phyloP scores from a whole-genome alignment of 352 stramenopile genomes.

The Vaucheria bursata region DNA sequence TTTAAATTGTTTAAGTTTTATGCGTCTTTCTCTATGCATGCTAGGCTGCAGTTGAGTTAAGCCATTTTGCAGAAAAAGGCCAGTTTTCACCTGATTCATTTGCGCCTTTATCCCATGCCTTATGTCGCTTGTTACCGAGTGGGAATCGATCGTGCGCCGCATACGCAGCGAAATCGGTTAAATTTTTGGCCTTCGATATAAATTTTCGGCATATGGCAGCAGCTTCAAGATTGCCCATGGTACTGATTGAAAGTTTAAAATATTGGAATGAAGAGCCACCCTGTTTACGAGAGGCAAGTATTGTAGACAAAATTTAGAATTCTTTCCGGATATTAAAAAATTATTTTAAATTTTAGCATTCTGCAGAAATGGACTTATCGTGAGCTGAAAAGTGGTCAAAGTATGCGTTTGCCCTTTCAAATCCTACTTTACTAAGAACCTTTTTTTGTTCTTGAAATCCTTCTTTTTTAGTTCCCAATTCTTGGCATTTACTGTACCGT shows the following conservation, averaged over 20 bases:
- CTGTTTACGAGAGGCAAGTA: conserved; percentile 37
- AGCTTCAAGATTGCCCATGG: conserved; percentile 33
- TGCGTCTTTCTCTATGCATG: background rate
- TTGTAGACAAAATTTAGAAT: too few species aligned
- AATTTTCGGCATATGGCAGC: conserved; percentile 29
- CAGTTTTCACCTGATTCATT: conserved; percentile 36
- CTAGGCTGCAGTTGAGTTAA: conserved; percentile 42
- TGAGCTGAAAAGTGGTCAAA: too few species aligned
- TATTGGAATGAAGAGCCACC: conserved; percentile 47
- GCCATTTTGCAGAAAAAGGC: conserved; percentile 36
- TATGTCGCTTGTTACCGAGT: conserved; percentile 34
- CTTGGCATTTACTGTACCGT: too few species aligned
- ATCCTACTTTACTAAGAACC: too few species aligned
- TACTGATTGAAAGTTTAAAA: conserved; percentile 34
- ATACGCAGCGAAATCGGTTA: conserved; percentile 44
- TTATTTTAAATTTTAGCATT: too few species aligned
- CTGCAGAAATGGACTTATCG: too few species aligned
- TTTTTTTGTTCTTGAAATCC: too few species aligned
- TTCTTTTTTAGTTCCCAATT: too few species aligned
- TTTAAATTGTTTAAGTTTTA: background rate
- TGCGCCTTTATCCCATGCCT: conserved; percentile 39
- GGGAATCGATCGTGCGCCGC: conserved; percentile 28
- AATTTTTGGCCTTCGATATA: conserved; percentile 44
- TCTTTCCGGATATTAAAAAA: too few species aligned
- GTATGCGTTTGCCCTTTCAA: too few species aligned